Evolutionary conservation across 2,329 filamentous ascomycete species (phyloP).

Genomic region (Alternaria metachromatica): DNA sequence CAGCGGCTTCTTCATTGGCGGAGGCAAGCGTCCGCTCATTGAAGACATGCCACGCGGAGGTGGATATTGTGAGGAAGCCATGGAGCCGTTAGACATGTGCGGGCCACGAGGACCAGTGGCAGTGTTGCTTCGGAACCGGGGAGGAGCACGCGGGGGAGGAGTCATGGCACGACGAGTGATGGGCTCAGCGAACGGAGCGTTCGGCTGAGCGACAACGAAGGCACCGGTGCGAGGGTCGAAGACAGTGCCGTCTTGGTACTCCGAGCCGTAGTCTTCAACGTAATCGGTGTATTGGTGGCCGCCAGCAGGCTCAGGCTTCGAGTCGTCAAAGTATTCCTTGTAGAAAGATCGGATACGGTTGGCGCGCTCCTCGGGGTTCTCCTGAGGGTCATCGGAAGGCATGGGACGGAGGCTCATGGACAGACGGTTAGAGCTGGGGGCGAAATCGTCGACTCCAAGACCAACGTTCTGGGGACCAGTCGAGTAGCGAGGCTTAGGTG

Average conservation of each 20-base stretch:
- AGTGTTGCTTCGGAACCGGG: constrained; percentile 56
- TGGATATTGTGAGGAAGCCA: constrained; percentile 54
- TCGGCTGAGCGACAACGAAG: constrained; percentile 63
- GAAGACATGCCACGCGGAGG: constrained; percentile 52
- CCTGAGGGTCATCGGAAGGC: constrained; percentile 82
- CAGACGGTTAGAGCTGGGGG: constrained; percentile 56
- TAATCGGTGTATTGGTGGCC: constrained; percentile 58
- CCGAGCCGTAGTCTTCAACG: constrained; percentile 77
- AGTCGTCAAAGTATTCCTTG: constrained; percentile 98
- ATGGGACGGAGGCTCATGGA: constrained; percentile 78
- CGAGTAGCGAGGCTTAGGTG: constrained; percentile 40
- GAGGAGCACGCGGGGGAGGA: constrained; percentile 76
- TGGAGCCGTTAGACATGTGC: constrained; percentile 58
- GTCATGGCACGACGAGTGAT: constrained; percentile 93
- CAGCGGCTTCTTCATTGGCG: constrained; percentile 61
- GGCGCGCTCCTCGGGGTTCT: constrained; percentile 91
- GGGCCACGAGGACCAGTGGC: constrained; percentile 37
- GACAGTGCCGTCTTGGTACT: constrained; percentile 68
- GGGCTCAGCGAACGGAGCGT: constrained; percentile 77
- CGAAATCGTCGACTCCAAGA: constrained; percentile 41
- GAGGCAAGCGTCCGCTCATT: constrained; percentile 46
- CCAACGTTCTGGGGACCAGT: constrained; percentile 21
- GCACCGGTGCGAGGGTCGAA: constrained; percentile 64
- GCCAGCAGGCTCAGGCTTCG: constrained; percentile 57
- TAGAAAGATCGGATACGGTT: constrained; percentile 99